phyloP scores from a whole-genome alignment of 805 yeast species.

The Zygotorulaspora florentina region DNA sequence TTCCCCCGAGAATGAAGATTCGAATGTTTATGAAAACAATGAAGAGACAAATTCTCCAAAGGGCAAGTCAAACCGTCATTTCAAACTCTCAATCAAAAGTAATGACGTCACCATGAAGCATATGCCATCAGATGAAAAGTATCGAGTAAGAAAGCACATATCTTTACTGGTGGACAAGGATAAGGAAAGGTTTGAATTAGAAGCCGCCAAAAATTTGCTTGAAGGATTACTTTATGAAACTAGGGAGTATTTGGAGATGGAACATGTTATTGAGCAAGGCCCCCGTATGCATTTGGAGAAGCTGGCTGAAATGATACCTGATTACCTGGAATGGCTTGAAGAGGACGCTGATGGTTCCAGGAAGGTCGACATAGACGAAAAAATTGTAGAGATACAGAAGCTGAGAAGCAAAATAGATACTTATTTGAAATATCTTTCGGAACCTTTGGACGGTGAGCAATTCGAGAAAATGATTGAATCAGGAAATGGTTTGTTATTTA shows the following conservation, averaged over 20 bases:
- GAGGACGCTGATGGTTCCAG: constrained; percentile 55
- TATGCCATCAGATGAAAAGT: constrained; percentile 45
- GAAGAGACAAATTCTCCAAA: background rate
- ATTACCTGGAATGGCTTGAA: constrained; percentile 73
- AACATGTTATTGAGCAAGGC: constrained; percentile 41
- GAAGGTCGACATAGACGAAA: constrained; percentile 38
- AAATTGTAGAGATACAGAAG: constrained; percentile 23
- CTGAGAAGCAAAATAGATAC: constrained; percentile 36
- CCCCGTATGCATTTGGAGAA: constrained; percentile 40
- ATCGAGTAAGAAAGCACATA: constrained; percentile 46
- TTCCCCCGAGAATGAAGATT: constrained; percentile 28
- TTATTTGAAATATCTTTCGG: constrained; percentile 40
- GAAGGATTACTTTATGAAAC: constrained; percentile 72
- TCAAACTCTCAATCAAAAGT: constrained; percentile 20
- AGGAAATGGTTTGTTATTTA: constrained; percentile 40
- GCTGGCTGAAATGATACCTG: constrained; percentile 40
- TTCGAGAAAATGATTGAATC: constrained; percentile 42
- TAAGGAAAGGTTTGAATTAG: constrained; percentile 45
- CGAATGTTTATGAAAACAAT: constrained; percentile 13
- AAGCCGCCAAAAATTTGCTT: constrained; percentile 59
- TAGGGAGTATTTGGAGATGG: constrained; percentile 55
- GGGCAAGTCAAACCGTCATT: background rate
- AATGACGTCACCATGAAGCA: constrained; percentile 45
- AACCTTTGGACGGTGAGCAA: constrained; percentile 46
- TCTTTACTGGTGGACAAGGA: constrained; percentile 51